A percentile compares a stretch with the other conserved stretches of the same genome.
Evolutionary conservation across 2,329 filamentous ascomycete species (phyloP).

Genomic region (Zymoseptoria ardabiliae): DNA sequence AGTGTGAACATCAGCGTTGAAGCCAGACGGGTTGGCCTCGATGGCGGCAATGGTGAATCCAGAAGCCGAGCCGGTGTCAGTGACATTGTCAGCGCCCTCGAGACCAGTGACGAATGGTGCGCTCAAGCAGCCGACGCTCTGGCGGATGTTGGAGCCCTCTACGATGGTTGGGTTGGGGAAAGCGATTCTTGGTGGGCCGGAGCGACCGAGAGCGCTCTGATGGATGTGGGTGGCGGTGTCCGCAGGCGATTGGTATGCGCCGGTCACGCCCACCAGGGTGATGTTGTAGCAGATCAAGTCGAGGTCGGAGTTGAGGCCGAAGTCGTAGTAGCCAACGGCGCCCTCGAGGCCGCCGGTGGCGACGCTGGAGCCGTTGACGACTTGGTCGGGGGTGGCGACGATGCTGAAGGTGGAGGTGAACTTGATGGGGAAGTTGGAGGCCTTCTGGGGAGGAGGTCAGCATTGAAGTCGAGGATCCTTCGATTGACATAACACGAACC

Average conservation of each 20-base stretch:
- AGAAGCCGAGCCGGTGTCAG: conserved; percentile 34
- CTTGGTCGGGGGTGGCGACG: conserved; percentile 44
- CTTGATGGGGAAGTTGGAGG: conserved; percentile 11
- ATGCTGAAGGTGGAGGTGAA: conserved; percentile 47
- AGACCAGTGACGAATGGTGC: conserved; percentile 42
- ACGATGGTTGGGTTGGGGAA: conserved; percentile 42
- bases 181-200: conserved; percentile 47
- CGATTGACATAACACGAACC: not conserved
- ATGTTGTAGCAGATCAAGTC: conserved; percentile 46
- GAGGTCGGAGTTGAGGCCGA: conserved; percentile 44
- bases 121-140: conserved; percentile 37
- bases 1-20: conserved; percentile 50
- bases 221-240: conserved; percentile 51
- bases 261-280: conserved; percentile 43
- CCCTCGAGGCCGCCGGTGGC: conserved; percentile 27
- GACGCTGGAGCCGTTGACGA: conserved; percentile 2
- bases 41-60: conserved; percentile 47
- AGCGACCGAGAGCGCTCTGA: conserved; percentile 38
- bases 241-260: conserved; percentile 46
- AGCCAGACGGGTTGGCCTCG: conserved; percentile 43
- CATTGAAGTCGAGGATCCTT: not conserved
- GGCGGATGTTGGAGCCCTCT: conserved; percentile 31
- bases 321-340: conserved; percentile 44
- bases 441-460: not conserved
- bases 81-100: conserved; percentile 23